These are phyloP conservation scores for Lanmaoa pseudosensibilis DNA, from an alignment of 768 basidiomycete genomes.

Conservation along the genomic window DNA sequence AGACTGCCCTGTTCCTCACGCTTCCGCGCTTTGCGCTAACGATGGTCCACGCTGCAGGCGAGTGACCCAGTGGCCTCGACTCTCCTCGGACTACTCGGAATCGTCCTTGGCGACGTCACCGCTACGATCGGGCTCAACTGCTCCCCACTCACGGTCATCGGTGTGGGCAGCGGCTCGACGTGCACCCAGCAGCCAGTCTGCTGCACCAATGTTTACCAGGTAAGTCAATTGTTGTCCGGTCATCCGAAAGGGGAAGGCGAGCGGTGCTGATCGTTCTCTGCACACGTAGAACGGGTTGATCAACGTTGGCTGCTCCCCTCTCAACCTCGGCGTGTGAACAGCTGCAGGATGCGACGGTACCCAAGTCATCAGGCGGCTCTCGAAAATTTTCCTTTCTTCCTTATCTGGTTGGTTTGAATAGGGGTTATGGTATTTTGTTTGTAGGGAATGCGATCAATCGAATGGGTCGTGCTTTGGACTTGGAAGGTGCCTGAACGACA, in stretches of 20 bases:
- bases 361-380: background rate
- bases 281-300: conserved; percentile 10
- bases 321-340: conserved; percentile 5
- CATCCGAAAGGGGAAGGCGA: too few relatives aligned
- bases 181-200: conserved; percentile 21
- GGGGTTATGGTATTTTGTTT: background rate
- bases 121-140: conserved; percentile 13
- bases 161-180: background rate
- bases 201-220: conserved; percentile 8
- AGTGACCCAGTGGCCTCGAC: background rate
- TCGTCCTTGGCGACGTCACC: background rate
- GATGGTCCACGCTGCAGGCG: background rate
- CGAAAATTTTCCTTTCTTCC: background rate
- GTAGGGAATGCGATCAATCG: background rate
- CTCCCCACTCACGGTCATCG: background rate
- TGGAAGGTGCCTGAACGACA: background rate
- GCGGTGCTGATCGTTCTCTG: background rate
- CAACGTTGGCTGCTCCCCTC: conserved; percentile 17
- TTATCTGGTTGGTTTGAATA: background rate
- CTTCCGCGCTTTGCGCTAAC: background rate
- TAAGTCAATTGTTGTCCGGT: background rate
- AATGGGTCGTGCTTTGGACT: background rate
- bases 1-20: background rate
- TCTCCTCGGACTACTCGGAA: background rate
- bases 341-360: background rate